Base-by-base conservation (phyloP, 1,284 basidiomycete species). In the Vanrija pseudolonga region DNA sequence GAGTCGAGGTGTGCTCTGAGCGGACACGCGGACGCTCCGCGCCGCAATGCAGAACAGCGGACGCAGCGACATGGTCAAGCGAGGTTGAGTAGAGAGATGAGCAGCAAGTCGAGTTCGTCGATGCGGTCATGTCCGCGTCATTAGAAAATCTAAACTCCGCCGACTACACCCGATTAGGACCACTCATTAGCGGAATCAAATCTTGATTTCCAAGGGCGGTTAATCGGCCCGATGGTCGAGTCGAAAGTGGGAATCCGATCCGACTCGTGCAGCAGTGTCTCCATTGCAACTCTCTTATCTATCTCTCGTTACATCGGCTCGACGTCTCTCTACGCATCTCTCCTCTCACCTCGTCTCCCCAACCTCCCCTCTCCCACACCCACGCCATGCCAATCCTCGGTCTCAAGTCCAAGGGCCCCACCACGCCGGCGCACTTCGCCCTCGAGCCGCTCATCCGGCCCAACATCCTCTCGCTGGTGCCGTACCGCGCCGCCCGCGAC, bases 401-500 rank as follows among this genome's bases (percentile, higher is more conserved):
- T 44, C 55, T 75, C 57, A 70, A 72, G 57, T 53, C 66, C 8
- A 56, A 63, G 26, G 78, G 77, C 46, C 80, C 83, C 8, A 74
- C 78, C 11, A 77, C 80, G 38, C 89, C 90, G 0, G 71, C 84
- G 15, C 90, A 92, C 77, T 94, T 94, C 69, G 79, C 85, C 66
- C 85, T 94, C 57, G 85, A 89, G 77, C 75, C 78, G n/a, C 84
- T 91, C 54, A 89, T 98, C 65, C 84, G 95, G 24, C 88, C 90
- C 17, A 98, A 98, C 73, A 97, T 99, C 66, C 86, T 97, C 51
- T 79, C 89, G 2, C 80, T 98, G 18, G 85, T 88, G 57, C 96
- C 96, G 0, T 98, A 99, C 77, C 86, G 94, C 28, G 97, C 92
- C 67, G 96, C 96, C 1, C 82, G 95, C 50, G 96, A 99, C 70